A percentile compares a stretch with the other conserved stretches of the same genome.
Conservation (phyloP, 805 yeast species). For the Torulaspora quercuum region DNA sequence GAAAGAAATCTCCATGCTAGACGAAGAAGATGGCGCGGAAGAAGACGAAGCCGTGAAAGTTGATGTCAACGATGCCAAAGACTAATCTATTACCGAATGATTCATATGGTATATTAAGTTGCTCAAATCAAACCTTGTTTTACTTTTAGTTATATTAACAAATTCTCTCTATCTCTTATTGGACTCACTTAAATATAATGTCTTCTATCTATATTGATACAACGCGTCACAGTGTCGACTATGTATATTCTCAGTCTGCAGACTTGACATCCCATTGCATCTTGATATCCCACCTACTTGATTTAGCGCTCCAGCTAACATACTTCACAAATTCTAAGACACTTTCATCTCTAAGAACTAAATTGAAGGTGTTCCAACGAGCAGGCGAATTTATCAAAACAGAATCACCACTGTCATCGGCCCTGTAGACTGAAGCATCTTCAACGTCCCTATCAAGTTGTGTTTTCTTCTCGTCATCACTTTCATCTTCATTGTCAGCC, state of each 20-base stretch:
- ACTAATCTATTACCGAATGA: no score
- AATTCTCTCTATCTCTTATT: no score
- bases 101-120: no score
- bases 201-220: no score
- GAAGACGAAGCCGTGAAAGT: conserved; percentile 11
- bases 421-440: conserved; percentile 82
- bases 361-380: conserved; percentile 70
- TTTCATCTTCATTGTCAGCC: conserved; percentile 53
- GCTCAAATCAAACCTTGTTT: no score
- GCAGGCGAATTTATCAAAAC: conserved; percentile 80
- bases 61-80: conserved; percentile 6
- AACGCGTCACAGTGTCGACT: no score
- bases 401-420: conserved; percentile 60
- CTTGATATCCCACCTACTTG: conserved; percentile 87
- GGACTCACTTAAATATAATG: no score
- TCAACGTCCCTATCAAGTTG: conserved; percentile 49
- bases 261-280: conserved; percentile 73
- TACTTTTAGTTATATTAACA: no score
- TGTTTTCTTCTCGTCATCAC: conserved; percentile 16
- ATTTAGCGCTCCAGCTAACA: conserved; percentile 81
- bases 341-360: conserved; percentile 78
- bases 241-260: no score
- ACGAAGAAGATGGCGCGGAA: conserved; percentile 11
- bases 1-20: conserved; percentile 6
- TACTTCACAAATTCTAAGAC: conserved; percentile 92